These are phyloP conservation scores for Deinandra increscens DNA, from an alignment of 129 eudicot genomes.

Conservation along the genomic window DNA sequence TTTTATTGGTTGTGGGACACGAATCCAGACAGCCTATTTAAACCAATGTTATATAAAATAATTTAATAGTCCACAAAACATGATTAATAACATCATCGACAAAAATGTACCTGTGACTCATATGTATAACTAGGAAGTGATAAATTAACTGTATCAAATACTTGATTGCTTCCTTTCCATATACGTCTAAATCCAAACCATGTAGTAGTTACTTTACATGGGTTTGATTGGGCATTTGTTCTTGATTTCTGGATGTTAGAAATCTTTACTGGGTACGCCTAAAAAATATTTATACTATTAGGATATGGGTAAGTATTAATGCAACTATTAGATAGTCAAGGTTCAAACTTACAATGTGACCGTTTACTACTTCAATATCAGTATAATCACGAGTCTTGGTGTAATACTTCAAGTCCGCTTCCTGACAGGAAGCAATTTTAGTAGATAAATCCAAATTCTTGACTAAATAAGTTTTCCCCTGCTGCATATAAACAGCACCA, in stretches of 20 bases:
- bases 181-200: constrained; percentile 95
- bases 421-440: constrained; percentile 75
- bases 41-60: not conserved
- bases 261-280: constrained; percentile 73
- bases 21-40: constrained; percentile 87
- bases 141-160: constrained; percentile 80
- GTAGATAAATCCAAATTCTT: constrained; percentile 65
- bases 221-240: constrained; percentile 69
- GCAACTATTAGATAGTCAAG: constrained; percentile 10
- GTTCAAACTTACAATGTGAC: constrained; percentile 60
- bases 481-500: constrained; percentile 95
- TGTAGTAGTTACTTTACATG: constrained; percentile 86
- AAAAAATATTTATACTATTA: constrained; percentile 1
- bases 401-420: constrained; percentile 83
- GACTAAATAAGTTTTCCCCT: constrained; percentile 83
- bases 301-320: not conserved
- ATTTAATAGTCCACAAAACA: constrained; percentile 17
- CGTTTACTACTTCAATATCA: constrained; percentile 77
- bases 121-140: constrained; percentile 84
- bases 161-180: constrained; percentile 66
- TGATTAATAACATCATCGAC: not conserved
- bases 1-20: constrained; percentile 76
- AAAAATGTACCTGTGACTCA: constrained; percentile 65
- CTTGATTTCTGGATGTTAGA: constrained; percentile 26
- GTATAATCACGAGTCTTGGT: constrained; percentile 86